Conservation (phyloP, 164 flowering plant species). For the Magnolia sinica region DNA sequence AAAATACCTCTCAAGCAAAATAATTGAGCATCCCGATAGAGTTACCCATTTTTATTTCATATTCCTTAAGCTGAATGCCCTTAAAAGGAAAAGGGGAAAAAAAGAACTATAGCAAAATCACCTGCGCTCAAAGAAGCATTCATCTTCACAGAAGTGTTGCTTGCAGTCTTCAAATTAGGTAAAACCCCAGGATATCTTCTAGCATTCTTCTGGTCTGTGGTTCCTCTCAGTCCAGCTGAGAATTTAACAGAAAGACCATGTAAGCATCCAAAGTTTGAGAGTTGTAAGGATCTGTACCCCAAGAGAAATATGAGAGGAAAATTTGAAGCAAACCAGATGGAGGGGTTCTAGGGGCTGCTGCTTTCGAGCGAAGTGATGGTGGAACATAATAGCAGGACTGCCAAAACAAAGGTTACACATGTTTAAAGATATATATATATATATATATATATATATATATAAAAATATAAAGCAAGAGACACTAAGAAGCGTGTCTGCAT, state of each 20-base stretch:
- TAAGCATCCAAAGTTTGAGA: background rate
- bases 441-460: background rate
- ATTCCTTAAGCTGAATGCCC: no score
- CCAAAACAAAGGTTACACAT: constrained; percentile 1
- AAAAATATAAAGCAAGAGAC: background rate
- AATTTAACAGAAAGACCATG: background rate
- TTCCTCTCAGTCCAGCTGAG: constrained; percentile 11
- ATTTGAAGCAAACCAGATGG: constrained; percentile 58
- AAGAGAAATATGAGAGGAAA: background rate
- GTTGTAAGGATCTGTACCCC: background rate
- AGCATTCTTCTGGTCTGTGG: constrained; percentile 14
- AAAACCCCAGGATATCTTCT: constrained; percentile 44
- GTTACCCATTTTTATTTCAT: background rate
- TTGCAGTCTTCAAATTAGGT: constrained; percentile 37
- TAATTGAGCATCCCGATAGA: background rate
- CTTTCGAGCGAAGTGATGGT: constrained; percentile 74
- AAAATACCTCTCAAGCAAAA: background rate
- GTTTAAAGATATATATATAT: background rate
- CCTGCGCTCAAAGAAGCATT: constrained; percentile 47
- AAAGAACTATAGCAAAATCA: constrained; percentile 5
- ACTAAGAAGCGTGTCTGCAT: no score
- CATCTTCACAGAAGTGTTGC: constrained; percentile 41
- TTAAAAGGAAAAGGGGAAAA: background rate
- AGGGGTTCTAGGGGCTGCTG: constrained; percentile 61
- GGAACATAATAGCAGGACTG: constrained; percentile 94